These are phyloP conservation scores for Pseudoscleropodium purum DNA, from an alignment of 225 moss, liverwort and hornwort genomes.

Conservation along the genomic window DNA sequence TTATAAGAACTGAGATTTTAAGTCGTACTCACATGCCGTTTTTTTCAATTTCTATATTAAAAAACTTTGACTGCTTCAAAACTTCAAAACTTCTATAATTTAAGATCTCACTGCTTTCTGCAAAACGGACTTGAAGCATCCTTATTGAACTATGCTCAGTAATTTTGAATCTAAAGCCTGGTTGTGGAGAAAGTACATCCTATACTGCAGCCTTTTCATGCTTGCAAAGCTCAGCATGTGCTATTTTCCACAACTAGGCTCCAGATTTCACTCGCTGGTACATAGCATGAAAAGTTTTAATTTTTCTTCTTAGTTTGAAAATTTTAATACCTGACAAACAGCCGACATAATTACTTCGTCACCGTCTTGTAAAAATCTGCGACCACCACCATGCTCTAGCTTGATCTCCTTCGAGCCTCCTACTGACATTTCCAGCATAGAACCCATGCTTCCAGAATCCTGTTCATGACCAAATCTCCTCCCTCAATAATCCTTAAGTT, in stretches of 20 bases:
- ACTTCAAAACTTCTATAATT: no score
- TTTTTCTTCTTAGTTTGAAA: neutral
- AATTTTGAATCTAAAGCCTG: neutral
- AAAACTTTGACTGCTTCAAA: neutral
- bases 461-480: slow-evolving; percentile 3
- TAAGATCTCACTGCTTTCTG: neutral
- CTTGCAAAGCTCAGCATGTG: neutral
- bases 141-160: neutral
- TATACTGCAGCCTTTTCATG: neutral
- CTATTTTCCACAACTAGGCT: neutral
- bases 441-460: slow-evolving; percentile 64
- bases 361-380: slow-evolving; percentile 75
- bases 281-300: neutral
- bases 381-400: slow-evolving; percentile 56
- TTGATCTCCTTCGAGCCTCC: slow-evolving; percentile 57
- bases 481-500: neutral
- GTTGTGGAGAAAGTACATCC: neutral
- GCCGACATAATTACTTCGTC: slow-evolving; percentile 80
- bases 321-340: slow-evolving; percentile 46
- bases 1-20: neutral
- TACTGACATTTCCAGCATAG: slow-evolving; percentile 75
- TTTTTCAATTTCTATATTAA: neutral
- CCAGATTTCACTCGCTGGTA: neutral
- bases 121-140: neutral
- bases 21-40: neutral